phyloP scores from a whole-genome alignment of 441 rosid species.

The Corymbia citriodora region DNA sequence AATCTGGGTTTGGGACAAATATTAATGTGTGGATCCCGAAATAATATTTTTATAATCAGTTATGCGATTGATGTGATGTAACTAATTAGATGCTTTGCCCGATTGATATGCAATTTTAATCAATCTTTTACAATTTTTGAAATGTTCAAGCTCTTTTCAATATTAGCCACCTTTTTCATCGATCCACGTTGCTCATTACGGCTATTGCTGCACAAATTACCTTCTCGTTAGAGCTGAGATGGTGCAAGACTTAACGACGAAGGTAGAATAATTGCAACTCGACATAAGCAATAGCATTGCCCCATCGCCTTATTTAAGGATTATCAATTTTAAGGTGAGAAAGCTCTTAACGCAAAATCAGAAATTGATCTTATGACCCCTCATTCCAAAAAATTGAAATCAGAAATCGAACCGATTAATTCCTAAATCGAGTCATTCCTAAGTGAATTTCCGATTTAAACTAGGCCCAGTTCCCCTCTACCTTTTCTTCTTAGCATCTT shows the following conservation, averaged over 20 bases:
- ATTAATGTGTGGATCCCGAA: neutral
- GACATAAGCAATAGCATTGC: neutral
- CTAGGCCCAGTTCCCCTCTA: fast-evolving
- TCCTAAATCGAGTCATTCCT: neutral
- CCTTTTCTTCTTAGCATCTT: neutral
- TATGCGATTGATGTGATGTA: neutral
- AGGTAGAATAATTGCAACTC: neutral
- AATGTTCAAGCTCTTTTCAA: neutral
- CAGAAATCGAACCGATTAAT: fast-evolving
- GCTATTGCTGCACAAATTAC: neutral
- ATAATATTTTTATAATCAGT: neutral
- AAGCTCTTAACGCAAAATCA: neutral
- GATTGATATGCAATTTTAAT: neutral
- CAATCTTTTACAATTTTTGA: no score
- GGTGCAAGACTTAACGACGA: neutral
- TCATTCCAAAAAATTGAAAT: neutral
- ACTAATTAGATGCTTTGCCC: neutral
- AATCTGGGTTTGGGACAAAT: neutral
- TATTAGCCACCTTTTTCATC: neutral
- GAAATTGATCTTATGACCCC: neutral
- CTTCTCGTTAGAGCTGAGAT: neutral
- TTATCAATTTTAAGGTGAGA: neutral
- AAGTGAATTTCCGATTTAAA: neutral
- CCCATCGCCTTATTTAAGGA: neutral
- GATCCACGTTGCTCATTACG: neutral